These are phyloP conservation scores for Psophocarpus tetragonolobus DNA, from an alignment of 306 rosid genomes.

Conservation along the genomic window DNA sequence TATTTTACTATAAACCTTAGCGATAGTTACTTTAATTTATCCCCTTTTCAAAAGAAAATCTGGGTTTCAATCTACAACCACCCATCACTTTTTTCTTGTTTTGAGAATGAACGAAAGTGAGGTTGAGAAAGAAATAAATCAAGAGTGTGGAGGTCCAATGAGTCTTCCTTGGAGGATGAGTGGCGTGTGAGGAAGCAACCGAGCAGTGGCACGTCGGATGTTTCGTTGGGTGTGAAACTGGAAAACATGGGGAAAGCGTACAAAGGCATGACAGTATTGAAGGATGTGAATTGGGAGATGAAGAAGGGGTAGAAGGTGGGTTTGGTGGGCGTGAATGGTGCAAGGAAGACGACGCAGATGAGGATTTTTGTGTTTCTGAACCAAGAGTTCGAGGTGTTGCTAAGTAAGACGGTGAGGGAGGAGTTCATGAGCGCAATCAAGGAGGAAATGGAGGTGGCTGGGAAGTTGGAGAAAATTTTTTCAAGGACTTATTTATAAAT, in stretches of 20 bases:
- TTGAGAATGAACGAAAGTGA: too few species aligned
- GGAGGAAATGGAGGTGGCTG: conserved; percentile 86
- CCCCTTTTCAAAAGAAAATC: too few species aligned
- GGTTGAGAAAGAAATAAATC: too few species aligned
- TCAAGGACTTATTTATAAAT: too few species aligned
- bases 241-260: conserved; percentile 72
- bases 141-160: conserved; percentile 48
- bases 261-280: conserved; percentile 82
- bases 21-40: too few species aligned
- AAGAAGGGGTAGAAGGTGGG: conserved; percentile 93
- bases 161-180: conserved; percentile 33
- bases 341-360: conserved; percentile 96
- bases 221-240: conserved; percentile 80
- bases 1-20: too few species aligned
- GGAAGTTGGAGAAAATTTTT: conserved; percentile 78
- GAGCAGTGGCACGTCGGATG: conserved; percentile 60
- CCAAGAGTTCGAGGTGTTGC: conserved; percentile 92
- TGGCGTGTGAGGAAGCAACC: conserved; percentile 50
- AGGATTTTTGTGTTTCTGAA: conserved; percentile 84
- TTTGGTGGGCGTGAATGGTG: conserved; percentile 90
- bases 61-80: too few species aligned
- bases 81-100: too few species aligned
- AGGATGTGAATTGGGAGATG: conserved; percentile 84
- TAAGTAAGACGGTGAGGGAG: conserved; percentile 85
- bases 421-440: conserved; percentile 86